A percentile compares a stretch with the other conserved stretches of the same genome.
Conservation (phyloP, 2,329 filamentous ascomycete genomes). For the Hymenoscyphus repandus region DNA sequence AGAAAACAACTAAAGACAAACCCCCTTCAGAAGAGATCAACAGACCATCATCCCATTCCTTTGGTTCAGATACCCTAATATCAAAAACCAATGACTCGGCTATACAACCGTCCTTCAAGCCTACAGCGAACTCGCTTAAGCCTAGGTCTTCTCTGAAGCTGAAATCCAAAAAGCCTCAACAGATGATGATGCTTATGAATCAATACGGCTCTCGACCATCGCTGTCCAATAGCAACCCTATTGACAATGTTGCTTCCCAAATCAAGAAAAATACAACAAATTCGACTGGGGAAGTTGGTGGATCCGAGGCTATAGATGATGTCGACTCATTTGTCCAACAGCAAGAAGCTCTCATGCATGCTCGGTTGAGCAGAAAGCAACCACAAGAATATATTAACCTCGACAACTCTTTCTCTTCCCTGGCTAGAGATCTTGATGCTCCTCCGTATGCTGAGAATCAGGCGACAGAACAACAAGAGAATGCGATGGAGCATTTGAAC, state of each 20-base stretch:
- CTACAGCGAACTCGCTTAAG: not conserved
- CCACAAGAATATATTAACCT: not conserved
- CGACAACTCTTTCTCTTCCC: slow-evolving; percentile 1
- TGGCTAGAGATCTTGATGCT: slow-evolving; percentile 15
- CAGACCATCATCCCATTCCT: not conserved
- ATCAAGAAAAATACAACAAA: not conserved
- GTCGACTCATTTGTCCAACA: slow-evolving; percentile 15
- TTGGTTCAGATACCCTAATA: not conserved
- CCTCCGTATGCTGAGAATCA: slow-evolving; percentile 13
- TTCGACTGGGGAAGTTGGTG: slow-evolving; percentile 3
- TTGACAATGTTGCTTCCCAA: not conserved
- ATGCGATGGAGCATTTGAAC: too few relatives aligned
- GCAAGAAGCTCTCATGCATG: slow-evolving; percentile 17
- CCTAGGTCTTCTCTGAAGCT: slow-evolving; percentile 26
- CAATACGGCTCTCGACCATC: slow-evolving; percentile 13
- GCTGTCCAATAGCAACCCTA: slow-evolving; percentile 1
- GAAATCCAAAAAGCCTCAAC: slow-evolving; percentile 23
- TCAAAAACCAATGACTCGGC: not conserved
- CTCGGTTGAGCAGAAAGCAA: slow-evolving; percentile 11
- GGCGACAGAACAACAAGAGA: too few relatives aligned
- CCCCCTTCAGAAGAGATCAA: too few relatives aligned
- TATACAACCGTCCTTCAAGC: not conserved
- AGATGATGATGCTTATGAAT: slow-evolving; percentile 30
- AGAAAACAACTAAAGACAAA: too few relatives aligned
- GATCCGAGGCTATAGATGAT: slow-evolving; percentile 18